Conservation (phyloP, 306 rosid genomes). For the Oxytropis ochrocephala region DNA sequence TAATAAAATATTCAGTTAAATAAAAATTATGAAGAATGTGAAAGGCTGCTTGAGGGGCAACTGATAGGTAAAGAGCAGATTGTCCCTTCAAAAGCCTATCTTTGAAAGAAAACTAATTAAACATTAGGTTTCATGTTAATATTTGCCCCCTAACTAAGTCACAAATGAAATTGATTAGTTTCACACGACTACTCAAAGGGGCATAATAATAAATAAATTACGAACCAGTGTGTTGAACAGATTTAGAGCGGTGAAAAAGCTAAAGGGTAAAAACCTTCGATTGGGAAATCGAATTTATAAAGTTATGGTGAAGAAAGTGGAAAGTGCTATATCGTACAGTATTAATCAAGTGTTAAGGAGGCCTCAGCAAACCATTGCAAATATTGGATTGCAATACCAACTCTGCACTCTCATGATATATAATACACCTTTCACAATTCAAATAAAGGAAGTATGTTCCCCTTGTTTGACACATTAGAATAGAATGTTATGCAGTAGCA, state of each 20-base stretch:
- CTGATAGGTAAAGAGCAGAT: not conserved
- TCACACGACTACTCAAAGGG: slow-evolving; percentile 22
- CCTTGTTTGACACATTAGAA: not conserved
- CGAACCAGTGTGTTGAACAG: no score
- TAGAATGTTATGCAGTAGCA: not conserved
- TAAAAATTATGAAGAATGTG: not conserved
- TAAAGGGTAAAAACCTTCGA: no score
- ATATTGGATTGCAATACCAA: not conserved
- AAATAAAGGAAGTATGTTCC: not conserved
- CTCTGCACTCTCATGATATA: slow-evolving; percentile 5
- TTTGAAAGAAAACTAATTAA: not conserved
- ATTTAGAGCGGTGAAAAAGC: no score
- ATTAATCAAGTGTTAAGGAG: slow-evolving; percentile 13
- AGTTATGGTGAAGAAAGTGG: no score
- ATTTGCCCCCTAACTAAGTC: slow-evolving; percentile 18
- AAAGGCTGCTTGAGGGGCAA: slow-evolving; percentile 22
- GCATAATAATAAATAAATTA: not conserved
- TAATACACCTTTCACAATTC: slow-evolving; percentile 2
- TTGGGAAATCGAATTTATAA: no score
- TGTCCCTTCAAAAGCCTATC: slow-evolving; percentile 19
- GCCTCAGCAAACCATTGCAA: slow-evolving; percentile 11
- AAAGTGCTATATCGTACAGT: not conserved
- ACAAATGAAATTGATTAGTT: not conserved
- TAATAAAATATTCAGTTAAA: no score
- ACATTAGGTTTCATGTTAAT: not conserved